Evolutionary conservation across 2,329 filamentous ascomycete genomes (phyloP).

Genomic region (Fusarium staphyleae): DNA sequence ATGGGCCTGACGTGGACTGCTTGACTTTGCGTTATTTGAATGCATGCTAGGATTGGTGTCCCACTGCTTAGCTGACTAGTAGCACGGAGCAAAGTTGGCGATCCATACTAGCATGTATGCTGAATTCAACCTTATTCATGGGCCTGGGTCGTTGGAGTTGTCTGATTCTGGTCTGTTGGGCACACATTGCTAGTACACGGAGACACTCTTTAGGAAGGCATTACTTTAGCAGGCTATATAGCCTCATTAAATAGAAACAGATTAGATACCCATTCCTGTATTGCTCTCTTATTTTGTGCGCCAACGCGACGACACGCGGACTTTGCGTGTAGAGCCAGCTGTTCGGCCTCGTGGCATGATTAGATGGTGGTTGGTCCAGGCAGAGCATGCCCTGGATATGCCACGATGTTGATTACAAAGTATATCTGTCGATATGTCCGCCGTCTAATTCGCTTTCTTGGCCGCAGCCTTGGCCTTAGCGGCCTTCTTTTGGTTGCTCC

Average conservation of each 20-base stretch:
- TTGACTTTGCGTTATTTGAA: constrained; percentile 36
- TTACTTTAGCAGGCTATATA: constrained; percentile 31
- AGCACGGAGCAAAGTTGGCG: constrained; percentile 20
- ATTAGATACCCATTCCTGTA: constrained; percentile 46
- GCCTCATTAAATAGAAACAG: constrained; percentile 46
- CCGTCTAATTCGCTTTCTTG: constrained; percentile 81
- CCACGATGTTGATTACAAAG: constrained; percentile 33
- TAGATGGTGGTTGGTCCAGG: constrained; percentile 22
- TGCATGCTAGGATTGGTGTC: constrained; percentile 17
- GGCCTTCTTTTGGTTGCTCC: constrained; percentile 97
- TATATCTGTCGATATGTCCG: constrained; percentile 22
- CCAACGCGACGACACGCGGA: constrained; percentile 9
- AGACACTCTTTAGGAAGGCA: constrained; percentile 41
- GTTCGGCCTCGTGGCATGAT: constrained; percentile 22
- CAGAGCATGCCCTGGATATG: constrained; percentile 18
- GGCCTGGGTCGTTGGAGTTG: constrained; percentile 37
- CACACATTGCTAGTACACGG: constrained; percentile 40
- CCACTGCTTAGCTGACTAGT: constrained; percentile 23
- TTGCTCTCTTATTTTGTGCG: constrained; percentile 24
- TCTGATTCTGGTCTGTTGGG: constrained; percentile 42
- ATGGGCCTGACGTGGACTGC: constrained; percentile 22
- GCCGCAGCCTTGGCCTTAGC: constrained; percentile 85
- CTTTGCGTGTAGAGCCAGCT: background rate
- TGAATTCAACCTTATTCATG: constrained; percentile 32
- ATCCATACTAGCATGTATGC: constrained; percentile 23